Evolutionary conservation across 2,329 filamentous ascomycete species (phyloP), one percentile per base, ranked within the genome.

Genomic region (Alternaria brassicae): DNA sequence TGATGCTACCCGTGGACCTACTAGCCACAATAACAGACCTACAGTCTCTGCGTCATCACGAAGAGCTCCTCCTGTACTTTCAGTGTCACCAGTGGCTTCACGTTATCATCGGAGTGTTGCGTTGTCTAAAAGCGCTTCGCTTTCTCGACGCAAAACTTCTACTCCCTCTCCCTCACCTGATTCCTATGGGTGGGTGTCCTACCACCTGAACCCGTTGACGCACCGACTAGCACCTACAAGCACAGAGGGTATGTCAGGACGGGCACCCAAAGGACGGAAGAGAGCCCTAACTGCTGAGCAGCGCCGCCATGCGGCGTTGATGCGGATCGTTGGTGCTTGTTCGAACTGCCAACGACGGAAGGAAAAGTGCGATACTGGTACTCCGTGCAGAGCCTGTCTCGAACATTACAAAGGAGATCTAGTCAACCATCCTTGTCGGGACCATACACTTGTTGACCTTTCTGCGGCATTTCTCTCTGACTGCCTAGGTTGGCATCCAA

Each of bases 331-430:
- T 23, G 68, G 70, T 6, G 72, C 75, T 5, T 79, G 77, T 55
- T 70, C 69, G 1, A 78, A 76, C 25, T 79, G 77, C 54, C 72
- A 73, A 62, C 67, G 69, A 60, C 64, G 76, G 21, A 76, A 78
- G 53, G 75, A 74, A 61, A 73, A 71, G 51, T 80, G 78, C 49
- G 78, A 80, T 48, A 68, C 72, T n/a, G 77, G 77, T 0, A 76
- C 72, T 34, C 78, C 78, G 10, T 80, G 78, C 68, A 73, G 69
- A 36, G 68, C 76, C 1, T 80, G 78, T 45, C 61, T 79, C 23
- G 72, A 77, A 21, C 71, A 78, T 53, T 79, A 71, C 67, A 77
- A 76, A 54, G 67, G 70, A 21, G 72, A 78, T 40, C 62, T 79
- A 27, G 56, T 78, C 41, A 72, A 75, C 6, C 63, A 72, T 32